phyloP scores from a whole-genome alignment of 805 yeast genomes.

The Henningerozyma blattae region DNA sequence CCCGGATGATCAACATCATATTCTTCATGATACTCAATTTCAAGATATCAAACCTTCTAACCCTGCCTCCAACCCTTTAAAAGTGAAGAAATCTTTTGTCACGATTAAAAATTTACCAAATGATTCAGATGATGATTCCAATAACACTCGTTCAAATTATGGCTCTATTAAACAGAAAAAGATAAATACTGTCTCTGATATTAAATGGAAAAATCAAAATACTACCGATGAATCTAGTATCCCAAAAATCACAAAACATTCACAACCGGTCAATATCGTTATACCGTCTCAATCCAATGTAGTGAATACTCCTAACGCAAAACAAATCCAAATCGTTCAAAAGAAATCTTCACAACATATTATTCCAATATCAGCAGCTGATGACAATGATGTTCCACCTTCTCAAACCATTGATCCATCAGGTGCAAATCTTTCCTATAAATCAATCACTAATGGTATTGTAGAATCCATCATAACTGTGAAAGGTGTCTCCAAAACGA shows the following conservation, averaged over 20 bases:
- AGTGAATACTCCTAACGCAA: too few relatives aligned
- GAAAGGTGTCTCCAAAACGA: slow-evolving; percentile 76
- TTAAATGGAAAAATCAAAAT: too few relatives aligned
- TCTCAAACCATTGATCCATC: too few relatives aligned
- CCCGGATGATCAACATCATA: neutral
- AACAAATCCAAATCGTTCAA: too few relatives aligned
- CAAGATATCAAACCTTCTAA: slow-evolving; percentile 27
- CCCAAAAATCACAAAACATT: neutral
- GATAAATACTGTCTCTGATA: neutral
- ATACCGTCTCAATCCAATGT: too few relatives aligned
- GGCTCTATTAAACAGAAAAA: neutral
- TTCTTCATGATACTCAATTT: neutral
- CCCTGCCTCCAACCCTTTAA: slow-evolving; percentile 59
- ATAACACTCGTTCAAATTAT: neutral
- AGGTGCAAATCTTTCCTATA: too few relatives aligned
- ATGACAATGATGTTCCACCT: too few relatives aligned
- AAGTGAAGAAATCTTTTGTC: slow-evolving; percentile 51
- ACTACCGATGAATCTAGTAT: neutral
- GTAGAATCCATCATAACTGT: slow-evolving; percentile 75
- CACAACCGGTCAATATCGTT: slow-evolving; percentile 7
- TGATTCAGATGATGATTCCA: slow-evolving; percentile 17
- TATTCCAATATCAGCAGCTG: too few relatives aligned
- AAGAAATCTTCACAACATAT: too few relatives aligned
- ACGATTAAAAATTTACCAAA: slow-evolving; percentile 36
- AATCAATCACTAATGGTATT: slow-evolving; percentile 30